Evolutionary conservation across 2,329 filamentous ascomycete genomes (phyloP), one percentile per base, ranked within the genome.

Genomic region (Aspergillus japonicus): DNA sequence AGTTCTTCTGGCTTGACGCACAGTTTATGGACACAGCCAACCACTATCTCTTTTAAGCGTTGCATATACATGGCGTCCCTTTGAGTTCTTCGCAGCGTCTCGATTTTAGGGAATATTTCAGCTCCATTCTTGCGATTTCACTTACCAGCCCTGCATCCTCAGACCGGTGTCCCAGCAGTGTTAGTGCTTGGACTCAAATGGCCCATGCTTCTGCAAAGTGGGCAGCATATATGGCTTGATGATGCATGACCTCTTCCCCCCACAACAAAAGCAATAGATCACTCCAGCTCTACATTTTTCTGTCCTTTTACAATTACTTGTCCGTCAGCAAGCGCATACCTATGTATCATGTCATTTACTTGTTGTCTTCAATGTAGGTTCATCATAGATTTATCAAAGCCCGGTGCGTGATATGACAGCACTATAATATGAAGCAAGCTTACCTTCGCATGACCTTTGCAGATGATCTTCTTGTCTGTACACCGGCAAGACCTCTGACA

Each of bases 11-110:
- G 4, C 39, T 19, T 42, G 39, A 26, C 16, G 29, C 23, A 6
- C 2, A 50, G 7, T 14, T 2, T n/a, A 1, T 8, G 26, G 2
- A 3, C 14, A n/a, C 21, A 50, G 26, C 12, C 24, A 21, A n/a
- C 4, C 19, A 21, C 35, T 31, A 7, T 55, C 10, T 16, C 33
- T 47, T 26, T 55, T 11, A 33, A 55, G 53, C 53, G 53, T 31
- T 55, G 53, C 53, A 55, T 55, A 47, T 12, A 55, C n/a, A 7
- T 54, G 53, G 53, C 53, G 53, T 48, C 24, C 19, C 11, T 44
- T 42, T 14, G 39, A 42, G 39, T 16, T 42, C 14, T 42, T 14
- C 5, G 5, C 14, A 42, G 39, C 16, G 39, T n/a, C 39, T n/a
- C 26, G 39, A n/a, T n/a, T 16, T 14, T 7, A 42, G 16, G 39